Base-by-base conservation (phyloP, 2,329 filamentous ascomycete genomes). In the Phaeophleospora eucalypticola region DNA sequence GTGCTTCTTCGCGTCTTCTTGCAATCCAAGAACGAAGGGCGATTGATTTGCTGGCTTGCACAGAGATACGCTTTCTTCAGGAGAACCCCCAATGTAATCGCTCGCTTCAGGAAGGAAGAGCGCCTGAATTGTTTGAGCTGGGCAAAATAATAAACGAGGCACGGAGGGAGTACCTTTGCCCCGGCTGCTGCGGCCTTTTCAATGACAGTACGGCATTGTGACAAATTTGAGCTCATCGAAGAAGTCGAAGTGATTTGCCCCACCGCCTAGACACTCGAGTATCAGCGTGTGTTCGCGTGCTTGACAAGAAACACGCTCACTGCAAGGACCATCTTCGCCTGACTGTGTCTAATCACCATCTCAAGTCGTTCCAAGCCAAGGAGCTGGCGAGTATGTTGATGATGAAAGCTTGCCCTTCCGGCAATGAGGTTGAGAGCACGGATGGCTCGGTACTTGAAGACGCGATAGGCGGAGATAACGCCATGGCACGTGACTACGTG, bases 71-170 rank as follows among this genome's bases (percentile, higher is more conserved):
- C 84, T 86, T 59, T 90, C 83, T 9, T 79, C 67, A 2, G 83
- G 74, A 0, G 81, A 83, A 1, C 78, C 74, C 16, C 82, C 85
- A 59, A 96, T 89, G 73, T 95, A 96, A 71, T 95, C 89, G 46
- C 81, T 82, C 18, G 91, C 91, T 76, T 96, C 91, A 10, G 91
- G 91, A 43, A 96, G 83, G 71, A 97, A 96, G 41, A 96, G 79
- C 15, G 86, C 81, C 80, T 87, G 45, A 33, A n/a, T 45, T 19
- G 7, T 16, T 21, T 43, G 36, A 27, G 43, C 45, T 54, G 38
- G 47, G 51, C 35, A 16, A 1, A 17, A 21, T 21, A 14, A 19
- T 16, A 4, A 12, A 4, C 18, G 8, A 6, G 15, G 20, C 12
- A 21, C 4, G 14, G 19, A 35, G 19, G 40, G 10, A 32, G 10